Conservation (phyloP, 805 yeast genomes). For the Hanseniaspora thailandica region DNA sequence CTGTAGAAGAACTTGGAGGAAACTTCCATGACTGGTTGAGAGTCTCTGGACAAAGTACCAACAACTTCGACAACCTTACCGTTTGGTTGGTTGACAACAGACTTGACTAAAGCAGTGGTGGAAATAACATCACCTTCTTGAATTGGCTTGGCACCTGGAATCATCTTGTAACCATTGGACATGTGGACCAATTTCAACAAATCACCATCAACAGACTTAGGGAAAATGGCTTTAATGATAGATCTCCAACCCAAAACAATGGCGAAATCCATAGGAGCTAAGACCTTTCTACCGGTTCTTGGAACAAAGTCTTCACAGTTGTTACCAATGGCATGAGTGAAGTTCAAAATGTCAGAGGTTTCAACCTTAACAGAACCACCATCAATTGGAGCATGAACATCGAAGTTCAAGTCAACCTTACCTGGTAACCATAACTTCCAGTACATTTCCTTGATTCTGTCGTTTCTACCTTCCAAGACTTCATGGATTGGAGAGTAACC, state of each 20-base stretch:
- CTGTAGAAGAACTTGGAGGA: conserved; percentile 92
- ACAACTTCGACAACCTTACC: conserved; percentile 95
- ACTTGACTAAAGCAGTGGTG: conserved; percentile 70
- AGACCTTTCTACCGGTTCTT: conserved; percentile 68
- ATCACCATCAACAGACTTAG: conserved; percentile 91
- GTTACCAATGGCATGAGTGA: conserved; percentile 95
- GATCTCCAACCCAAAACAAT: conserved; percentile 98
- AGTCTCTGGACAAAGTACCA: conserved; percentile 72
- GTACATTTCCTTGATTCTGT: conserved; percentile 87
- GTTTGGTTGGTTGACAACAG: conserved; percentile 79
- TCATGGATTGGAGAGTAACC: conserved; percentile 96
- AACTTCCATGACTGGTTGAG: conserved; percentile 79
- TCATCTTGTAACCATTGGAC: conserved; percentile 87
- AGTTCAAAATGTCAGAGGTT: conserved; percentile 70
- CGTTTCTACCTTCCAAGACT: conserved; percentile 79
- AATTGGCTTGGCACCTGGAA: conserved; percentile 82
- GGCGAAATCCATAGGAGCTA: conserved; percentile 99
- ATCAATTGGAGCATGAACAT: conserved; percentile 56
- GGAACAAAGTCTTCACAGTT: conserved; percentile 90
- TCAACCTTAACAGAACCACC: conserved; percentile 62
- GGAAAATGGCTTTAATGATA: conserved; percentile 96
- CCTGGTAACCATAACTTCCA: conserved; percentile 91
- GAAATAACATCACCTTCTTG: conserved; percentile 77
- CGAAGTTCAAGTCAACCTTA: conserved; percentile 52
- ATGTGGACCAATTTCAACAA: conserved; percentile 84